A percentile compares a stretch with the other conserved stretches of the same genome.
Conservation (phyloP, 768 basidiomycete species). For the Hygrophorus russula region DNA sequence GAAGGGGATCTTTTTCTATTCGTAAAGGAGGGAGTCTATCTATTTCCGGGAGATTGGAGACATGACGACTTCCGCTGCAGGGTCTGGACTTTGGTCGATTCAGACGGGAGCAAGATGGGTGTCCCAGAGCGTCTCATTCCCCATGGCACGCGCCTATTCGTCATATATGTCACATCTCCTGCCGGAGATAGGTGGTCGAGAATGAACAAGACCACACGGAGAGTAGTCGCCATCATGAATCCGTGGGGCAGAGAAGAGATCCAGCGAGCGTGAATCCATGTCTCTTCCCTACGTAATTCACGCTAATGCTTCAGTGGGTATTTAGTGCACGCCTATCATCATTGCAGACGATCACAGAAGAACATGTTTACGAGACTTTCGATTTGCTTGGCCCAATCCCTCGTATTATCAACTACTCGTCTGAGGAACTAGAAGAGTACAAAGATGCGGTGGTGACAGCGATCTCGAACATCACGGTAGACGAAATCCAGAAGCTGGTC, state of each 20-base stretch:
- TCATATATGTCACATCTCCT: conserved; percentile 10
- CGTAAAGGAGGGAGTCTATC: conserved; percentile 12
- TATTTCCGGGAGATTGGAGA: conserved; percentile 7
- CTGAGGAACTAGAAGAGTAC: conserved; percentile 1
- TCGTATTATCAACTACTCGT: conserved; percentile 7
- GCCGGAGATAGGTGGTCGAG: conserved; percentile 5
- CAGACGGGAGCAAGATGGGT: conserved; percentile 6
- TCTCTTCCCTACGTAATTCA: neutral
- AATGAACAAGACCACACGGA: conserved; percentile 7
- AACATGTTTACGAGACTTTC: conserved; percentile 6
- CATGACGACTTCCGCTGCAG: neutral
- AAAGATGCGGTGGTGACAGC: neutral
- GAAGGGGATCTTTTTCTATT: conserved; percentile 7
- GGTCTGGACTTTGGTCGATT: conserved; percentile 10
- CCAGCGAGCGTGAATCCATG: conserved; percentile 8
- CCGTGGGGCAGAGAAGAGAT: conserved; percentile 6
- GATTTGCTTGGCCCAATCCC: conserved; percentile 9
- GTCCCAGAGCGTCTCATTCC: conserved; percentile 9
- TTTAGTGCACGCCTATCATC: neutral
- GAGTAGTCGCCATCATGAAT: conserved; percentile 6
- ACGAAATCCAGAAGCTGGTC: conserved; percentile 6
- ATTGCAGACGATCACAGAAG: too few species aligned
- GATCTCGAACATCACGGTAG: conserved; percentile 5
- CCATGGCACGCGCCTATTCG: conserved; percentile 9
- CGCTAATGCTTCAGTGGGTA: neutral